Evolutionary conservation across 139 green algal genomes (phyloP).

Genomic region (Picochlorum sp.): DNA sequence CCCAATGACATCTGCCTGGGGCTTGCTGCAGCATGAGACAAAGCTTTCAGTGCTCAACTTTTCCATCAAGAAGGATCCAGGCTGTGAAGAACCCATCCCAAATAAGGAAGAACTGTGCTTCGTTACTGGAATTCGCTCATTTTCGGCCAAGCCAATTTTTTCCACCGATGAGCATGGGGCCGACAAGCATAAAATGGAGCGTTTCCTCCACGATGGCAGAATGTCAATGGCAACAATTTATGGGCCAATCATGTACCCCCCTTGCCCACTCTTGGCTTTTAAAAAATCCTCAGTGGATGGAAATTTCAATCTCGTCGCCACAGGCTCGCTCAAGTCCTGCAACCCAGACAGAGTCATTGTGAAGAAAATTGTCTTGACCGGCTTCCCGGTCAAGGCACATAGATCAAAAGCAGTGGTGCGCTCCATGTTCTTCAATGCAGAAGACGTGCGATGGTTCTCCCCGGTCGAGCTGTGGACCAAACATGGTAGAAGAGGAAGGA

Average conservation of each 20-base stretch:
- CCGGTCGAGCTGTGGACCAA: constrained; percentile 93
- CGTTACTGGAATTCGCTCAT: constrained; percentile 51
- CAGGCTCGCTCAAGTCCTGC: constrained; percentile 49
- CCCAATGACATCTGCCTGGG: constrained; percentile 48
- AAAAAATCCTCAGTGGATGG: constrained; percentile 26
- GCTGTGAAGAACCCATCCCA: constrained; percentile 40
- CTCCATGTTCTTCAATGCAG: constrained; percentile 92
- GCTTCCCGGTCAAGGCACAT: constrained; percentile 72
- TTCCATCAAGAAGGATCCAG: constrained; percentile 47
- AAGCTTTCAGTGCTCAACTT: constrained; percentile 87
- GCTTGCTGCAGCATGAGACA: constrained; percentile 85
- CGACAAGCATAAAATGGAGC: constrained; percentile 92
- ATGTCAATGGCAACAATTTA: constrained; percentile 60
- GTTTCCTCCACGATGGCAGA: constrained; percentile 62
- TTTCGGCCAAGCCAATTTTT: constrained; percentile 45
- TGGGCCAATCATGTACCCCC: constrained; percentile 73
- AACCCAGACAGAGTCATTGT: constrained; percentile 81
- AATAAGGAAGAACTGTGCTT: constrained; percentile 83
- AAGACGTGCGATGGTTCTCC: constrained; percentile 87
- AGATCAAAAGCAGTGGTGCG: constrained; percentile 82
- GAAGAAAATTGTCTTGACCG: constrained; percentile 80
- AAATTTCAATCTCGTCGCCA: constrained; percentile 3
- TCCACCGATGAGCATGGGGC: constrained; percentile 55
- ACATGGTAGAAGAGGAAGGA: constrained; percentile 74
- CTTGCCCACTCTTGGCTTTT: constrained; percentile 84